These are phyloP conservation scores for Trypanosoma platydactyli DNA, from an alignment of 208 protist species.

Conservation along the genomic window DNA sequence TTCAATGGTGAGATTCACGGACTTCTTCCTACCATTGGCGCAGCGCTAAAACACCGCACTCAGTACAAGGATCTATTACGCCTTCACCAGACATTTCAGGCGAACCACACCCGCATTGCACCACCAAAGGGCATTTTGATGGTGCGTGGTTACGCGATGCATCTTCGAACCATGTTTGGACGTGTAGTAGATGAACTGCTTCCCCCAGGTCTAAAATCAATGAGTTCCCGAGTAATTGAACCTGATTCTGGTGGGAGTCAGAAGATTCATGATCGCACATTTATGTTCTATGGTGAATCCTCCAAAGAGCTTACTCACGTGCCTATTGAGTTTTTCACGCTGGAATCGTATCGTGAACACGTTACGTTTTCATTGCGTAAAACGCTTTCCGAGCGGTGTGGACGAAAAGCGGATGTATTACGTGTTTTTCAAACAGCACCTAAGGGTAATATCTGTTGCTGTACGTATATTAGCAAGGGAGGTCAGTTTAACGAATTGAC, in stretches of 20 bases:
- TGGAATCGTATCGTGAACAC: constrained; percentile 92
- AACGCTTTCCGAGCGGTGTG: constrained; percentile 72
- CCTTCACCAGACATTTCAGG: constrained; percentile 83
- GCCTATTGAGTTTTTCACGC: constrained; percentile 92
- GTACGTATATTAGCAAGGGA: constrained; percentile 88
- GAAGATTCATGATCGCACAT: constrained; percentile 66
- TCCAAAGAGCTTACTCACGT: constrained; percentile 81
- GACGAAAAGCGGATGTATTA: constrained; percentile 55
- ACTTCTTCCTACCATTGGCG: constrained; percentile 86
- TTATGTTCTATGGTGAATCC: constrained; percentile 87
- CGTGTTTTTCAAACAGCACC: constrained; percentile 80
- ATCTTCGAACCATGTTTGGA: constrained; percentile 88
- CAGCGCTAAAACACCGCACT: constrained; percentile 61
- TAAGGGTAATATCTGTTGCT: constrained; percentile 67
- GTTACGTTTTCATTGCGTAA: constrained; percentile 85
- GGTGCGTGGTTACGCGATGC: constrained; percentile 84
- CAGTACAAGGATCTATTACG: constrained; percentile 86
- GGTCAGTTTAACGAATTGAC: constrained; percentile 86
- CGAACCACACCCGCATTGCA: constrained; percentile 64
- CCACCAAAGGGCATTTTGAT: constrained; percentile 61
- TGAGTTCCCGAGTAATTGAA: constrained; percentile 88
- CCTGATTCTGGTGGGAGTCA: constrained; percentile 54
- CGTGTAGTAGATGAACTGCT: constrained; percentile 89
- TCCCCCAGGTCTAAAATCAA: constrained; percentile 77
- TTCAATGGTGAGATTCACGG: constrained; percentile 85